Evolutionary conservation across 2,329 filamentous ascomycete genomes (phyloP), one percentile per base, ranked within the genome.

Genomic region (Domatiomyces catenatus): DNA sequence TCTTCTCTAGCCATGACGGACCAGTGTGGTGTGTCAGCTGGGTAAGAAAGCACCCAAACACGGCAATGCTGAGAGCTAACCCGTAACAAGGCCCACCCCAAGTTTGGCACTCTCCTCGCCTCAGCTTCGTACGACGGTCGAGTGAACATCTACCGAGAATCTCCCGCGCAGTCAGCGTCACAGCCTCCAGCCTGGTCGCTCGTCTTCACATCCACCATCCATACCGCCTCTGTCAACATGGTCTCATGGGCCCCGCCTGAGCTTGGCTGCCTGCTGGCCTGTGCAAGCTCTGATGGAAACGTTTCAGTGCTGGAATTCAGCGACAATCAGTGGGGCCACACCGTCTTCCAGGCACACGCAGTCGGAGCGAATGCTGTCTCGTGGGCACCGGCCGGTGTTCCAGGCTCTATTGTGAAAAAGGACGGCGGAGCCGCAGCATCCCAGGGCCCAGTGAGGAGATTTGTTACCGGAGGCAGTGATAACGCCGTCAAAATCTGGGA

Each of bases 161-260:
- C 60, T 56, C 66, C 56, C 17, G 49, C 50, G 60, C 67, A 50
- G 62, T 63, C 50, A 26, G 62, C 66, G 47, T 63, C 63, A 42
- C 59, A 64, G 54, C 73, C 70, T 60, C 77, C 74, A 59, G 73
- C 78, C 61, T 88, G 84, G 84, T 84, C 88, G 63, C 82, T 84
- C 65, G 87, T 95, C 67, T 94, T 92, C 72, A 87, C 94, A 63
- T 94, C 93, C 65, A 83, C 85, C 55, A 78, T 90, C 50, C 90
- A 96, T 79, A 94, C 90, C 67, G 90, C 90, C 47, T 92, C 84
- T 48, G 92, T 98, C 62, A 98, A 98, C 73, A 86, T 93, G 62
- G 86, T 98, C 47, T 82, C 89, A 32, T 98, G 92, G 92, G 85
- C 89, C n/a, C 92, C 92, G 0, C 90, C 95, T 63, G 92, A 96